These are phyloP conservation scores for Sporothrix protearum DNA, from an alignment of 2,329 filamentous ascomycete genomes.

Conservation along the genomic window DNA sequence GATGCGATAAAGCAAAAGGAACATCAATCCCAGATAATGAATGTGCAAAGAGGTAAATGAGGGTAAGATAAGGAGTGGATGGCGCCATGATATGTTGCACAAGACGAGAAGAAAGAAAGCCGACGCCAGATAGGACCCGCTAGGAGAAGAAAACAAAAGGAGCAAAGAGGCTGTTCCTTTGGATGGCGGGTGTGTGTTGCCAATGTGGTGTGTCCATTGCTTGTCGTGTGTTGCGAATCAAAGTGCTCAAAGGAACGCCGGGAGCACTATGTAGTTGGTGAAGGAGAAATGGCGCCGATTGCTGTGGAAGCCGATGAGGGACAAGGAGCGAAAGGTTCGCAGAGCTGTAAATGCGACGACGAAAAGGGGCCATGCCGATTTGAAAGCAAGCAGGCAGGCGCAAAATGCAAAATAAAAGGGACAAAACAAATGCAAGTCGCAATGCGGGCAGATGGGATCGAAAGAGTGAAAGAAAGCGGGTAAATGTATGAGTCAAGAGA, in stretches of 20 bases:
- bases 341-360: not conserved
- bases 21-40: not conserved
- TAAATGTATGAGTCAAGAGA: not conserved
- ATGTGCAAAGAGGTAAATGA: not conserved
- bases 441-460: not conserved
- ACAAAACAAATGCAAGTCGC: not conserved
- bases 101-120: not conserved
- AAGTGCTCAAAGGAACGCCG: not conserved
- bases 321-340: too few relatives aligned
- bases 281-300: not conserved
- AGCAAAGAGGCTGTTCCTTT: not conserved
- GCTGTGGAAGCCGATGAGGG: not conserved
- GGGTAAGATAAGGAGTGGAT: not conserved
- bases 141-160: not conserved
- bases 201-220: not conserved
- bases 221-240: not conserved
- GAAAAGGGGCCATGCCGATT: not conserved
- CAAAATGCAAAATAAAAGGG: conserved; percentile 3
- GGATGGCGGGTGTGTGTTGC: not conserved
- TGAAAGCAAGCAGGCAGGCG: too few relatives aligned
- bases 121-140: not conserved
- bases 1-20: not conserved
- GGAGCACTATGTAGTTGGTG: not conserved
- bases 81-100: not conserved
- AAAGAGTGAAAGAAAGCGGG: not conserved